Evolutionary conservation across 2,329 filamentous ascomycete genomes (phyloP), one percentile per base, ranked within the genome.

Genomic region (Verticillium isaacii): DNA sequence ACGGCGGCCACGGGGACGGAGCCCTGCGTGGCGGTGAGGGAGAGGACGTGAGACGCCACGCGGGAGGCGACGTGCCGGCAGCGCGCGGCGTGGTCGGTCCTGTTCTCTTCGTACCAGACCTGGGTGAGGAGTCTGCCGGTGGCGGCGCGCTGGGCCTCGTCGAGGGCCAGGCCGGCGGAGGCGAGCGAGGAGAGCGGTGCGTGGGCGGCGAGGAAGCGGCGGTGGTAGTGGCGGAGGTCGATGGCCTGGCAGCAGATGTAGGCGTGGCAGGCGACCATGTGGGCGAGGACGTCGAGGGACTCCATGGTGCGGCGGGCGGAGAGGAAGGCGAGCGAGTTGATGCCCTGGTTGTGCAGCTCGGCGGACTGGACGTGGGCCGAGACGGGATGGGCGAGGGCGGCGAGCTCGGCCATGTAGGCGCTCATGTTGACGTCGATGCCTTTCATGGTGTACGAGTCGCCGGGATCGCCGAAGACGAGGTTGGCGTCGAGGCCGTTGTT

Each of bases 341-440:
- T 76, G 0, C 81, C 77, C 70, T 91, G 87, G 67, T 90, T 90
- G 41, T 82, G 77, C 82, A 89, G 88, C 70, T 91, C 88, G 1
- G 88, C 87, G 0, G 81, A 81, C 70, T 87, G 85, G 1, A 90
- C 85, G 66, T 90, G 86, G 2, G 78, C 78, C 45, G 81, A 82
- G 15, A 90, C 82, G 0, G 88, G 86, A 62, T 85, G 84, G 1
- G 86, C 82, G 0, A 90, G 79, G 64, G 82, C 85, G 0, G 78
- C 83, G 9, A 90, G 74, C 71, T 90, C 87, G 1, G 85, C 82
- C 71, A 83, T 82, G 65, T 89, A 86, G 0, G 85, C 82, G 0
- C 88, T 85, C 75, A 89, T 85, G 68, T 84, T 85, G 67, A 90
- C 82, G 66, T 90, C 88, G 5, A 86, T 78, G 0, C 87, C 87